Base-by-base conservation (phyloP, 2,329 filamentous ascomycete species). In the Cytospora leucostoma region DNA sequence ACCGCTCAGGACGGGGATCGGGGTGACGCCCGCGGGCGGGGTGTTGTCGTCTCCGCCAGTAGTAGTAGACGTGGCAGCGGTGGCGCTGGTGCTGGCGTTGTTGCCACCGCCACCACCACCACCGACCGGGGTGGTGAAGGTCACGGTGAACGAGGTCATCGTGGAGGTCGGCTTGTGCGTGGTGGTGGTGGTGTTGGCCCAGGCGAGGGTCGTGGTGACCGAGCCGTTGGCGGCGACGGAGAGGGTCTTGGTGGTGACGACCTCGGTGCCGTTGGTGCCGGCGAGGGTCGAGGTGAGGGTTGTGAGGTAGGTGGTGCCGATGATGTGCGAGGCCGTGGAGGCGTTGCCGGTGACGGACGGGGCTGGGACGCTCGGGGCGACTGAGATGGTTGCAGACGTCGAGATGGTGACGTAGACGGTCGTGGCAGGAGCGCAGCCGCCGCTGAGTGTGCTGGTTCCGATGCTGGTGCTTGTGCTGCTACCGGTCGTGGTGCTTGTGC, bases 1-100 rank as follows among this genome's bases (percentile, higher is more conserved):
- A 34, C 69, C 71, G 33, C 76, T 77, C 55, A 73, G 67, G 55
- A 74, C 66, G 59, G 75, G 64, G 19, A 61, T 13, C 10, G 51
- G 49, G n/a, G 52, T 40, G 35, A 73, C 70, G 35, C 44, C 34
- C 15, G 59, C 50, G 17, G 62, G 59, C 12, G 67, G 66, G 34
- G 54, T 56, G 54, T 56, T 59, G 53, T 66, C 37, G 38, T 58
- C 68, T 34, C 66, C 61, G 11, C 65, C 66, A 11, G 60, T 62
- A 32, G 54, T 62, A 51, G 65, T 40, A 10, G 67, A 66, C 33
- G 67, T 44, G 10, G 65, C 67, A 27, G 27, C 4, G 27, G 27
- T 27, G 27, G 27, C 27, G 52, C 63, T 66, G 2, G 69, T 70
- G 59, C 62, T 67, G 47, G 74, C 68, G 62, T 7, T 52, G 51